Evolutionary conservation across 2,329 filamentous ascomycete species (phyloP), one percentile per base, ranked within the genome.

Genomic region (Lecanicillium sp.): DNA sequence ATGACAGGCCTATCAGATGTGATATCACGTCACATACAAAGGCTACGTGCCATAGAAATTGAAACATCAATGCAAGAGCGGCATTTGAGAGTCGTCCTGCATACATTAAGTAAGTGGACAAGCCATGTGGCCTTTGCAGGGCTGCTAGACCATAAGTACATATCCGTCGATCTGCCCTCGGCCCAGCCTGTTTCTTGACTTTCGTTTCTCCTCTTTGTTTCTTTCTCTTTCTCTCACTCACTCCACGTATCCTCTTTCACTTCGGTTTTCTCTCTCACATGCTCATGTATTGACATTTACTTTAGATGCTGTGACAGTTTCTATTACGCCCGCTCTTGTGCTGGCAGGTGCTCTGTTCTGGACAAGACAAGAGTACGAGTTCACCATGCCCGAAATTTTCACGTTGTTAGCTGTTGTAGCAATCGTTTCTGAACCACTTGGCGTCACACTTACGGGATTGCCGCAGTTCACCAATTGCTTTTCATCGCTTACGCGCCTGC

Each of bases 291-390:
- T 40, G 17, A 40, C 14, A 2, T n/a, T 12, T 29, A n/a, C 15
- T n/a, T n/a, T 12, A 40, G 32, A 40, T 19, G 39, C 28, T 11
- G 20, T 40, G 8, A 22, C 27, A 1, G 38, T 35, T 2, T 30
- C 32, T 2, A 28, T 32, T 2, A 27, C 38, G 2, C 38, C 38
- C 4, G 28, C 33, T 4, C n/a, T 36, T 14, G 38, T 40, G 11
- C 11, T 40, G 9, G 38, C 33, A 11, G 38, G 30, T 3, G 18
- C 32, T 27, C 10, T 40, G 27, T 40, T 40, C 17, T 40, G 38
- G 38, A 40, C 38, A 5, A 31, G 28, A 27, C 14, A 11, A 31
- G 13, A 2, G 25, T 4, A 18, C 4, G 31, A 35, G 12, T 40
- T 30, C 13, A 31, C 38, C 3, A 40, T 31, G 17, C 33, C 35